Evolutionary conservation across 768 basidiomycete genomes (phyloP).

Genomic region (Pleurotus giganteus): DNA sequence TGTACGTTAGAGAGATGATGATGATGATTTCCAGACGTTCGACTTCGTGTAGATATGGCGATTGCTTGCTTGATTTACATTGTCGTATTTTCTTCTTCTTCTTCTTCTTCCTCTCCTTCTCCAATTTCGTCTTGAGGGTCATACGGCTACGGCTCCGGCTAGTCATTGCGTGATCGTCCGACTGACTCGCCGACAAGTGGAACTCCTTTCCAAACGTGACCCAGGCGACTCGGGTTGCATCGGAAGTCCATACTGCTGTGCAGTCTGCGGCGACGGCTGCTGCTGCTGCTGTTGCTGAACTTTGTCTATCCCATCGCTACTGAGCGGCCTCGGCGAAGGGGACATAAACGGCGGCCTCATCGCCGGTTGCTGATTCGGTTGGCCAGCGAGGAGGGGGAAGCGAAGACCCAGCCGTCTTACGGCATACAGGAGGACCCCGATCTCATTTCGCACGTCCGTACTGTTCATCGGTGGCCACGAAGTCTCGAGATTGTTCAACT

Average conservation of each 20-base stretch:
- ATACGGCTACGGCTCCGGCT: background rate
- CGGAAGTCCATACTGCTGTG: background rate
- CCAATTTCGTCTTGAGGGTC: background rate
- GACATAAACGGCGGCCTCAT: conserved; percentile 4
- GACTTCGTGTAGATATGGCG: background rate
- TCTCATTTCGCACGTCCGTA: conserved; percentile 60
- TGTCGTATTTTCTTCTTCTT: conserved; percentile 1
- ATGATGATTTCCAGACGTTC: background rate
- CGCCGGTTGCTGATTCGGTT: conserved; percentile 2
- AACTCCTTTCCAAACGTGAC: conserved; percentile 7
- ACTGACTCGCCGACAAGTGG: conserved; percentile 7
- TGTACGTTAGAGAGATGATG: background rate
- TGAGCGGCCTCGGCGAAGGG: conserved; percentile 2
- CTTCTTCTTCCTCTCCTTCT: background rate
- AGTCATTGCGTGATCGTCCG: conserved; percentile 10
- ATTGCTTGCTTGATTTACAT: background rate
- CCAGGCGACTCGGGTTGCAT: conserved; percentile 6
- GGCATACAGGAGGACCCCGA: conserved; percentile 58
- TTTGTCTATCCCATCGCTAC: conserved; percentile 1
- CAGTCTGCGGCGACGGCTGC: background rate
- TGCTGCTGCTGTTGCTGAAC: conserved; percentile 3
- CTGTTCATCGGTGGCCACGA: conserved; percentile 62
- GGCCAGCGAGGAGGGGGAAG: conserved; percentile 55
- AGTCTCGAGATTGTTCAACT: conserved; percentile 60
- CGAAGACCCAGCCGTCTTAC: conserved; percentile 58